A percentile compares a stretch with the other conserved stretches of the same genome.
These are phyloP conservation scores for Annulohypoxylon maeteangense DNA, from an alignment of 495 filamentous ascomycete genomes.

Conservation along the genomic window DNA sequence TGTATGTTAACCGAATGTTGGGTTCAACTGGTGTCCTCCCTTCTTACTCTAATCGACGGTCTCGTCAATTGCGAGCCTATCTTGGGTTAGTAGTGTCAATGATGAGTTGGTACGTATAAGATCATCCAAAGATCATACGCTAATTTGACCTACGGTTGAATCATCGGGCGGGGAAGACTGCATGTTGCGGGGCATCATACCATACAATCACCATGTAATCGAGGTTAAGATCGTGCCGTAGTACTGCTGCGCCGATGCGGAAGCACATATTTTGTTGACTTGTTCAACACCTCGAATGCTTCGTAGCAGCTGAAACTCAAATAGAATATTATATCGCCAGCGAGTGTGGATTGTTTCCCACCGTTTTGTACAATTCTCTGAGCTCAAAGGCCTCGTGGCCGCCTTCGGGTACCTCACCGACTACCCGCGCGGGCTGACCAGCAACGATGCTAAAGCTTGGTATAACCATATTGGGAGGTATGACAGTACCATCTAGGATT, in stretches of 20 bases:
- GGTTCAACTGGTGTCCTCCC: not conserved
- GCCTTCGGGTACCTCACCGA: constrained; percentile 88
- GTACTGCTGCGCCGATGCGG: not conserved
- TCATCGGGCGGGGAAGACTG: not conserved
- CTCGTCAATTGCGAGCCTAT: not conserved
- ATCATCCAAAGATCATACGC: not conserved
- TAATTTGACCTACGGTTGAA: not conserved
- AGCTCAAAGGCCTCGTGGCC: constrained; percentile 69
- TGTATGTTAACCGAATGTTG: not conserved
- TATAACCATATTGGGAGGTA: constrained; percentile 90
- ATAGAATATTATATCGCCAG: constrained; percentile 47
- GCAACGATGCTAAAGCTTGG: constrained; percentile 88
- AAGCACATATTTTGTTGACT: not conserved
- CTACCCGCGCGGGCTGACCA: constrained; percentile 80
- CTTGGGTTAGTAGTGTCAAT: not conserved
- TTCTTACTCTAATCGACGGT: not conserved
- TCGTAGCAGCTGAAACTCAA: not conserved
- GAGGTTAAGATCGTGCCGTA: not conserved
- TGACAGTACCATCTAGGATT: constrained; percentile 82
- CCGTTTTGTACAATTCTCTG: constrained; percentile 63
- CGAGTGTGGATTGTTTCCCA: constrained; percentile 61
- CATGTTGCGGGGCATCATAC: not conserved
- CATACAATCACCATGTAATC: not conserved
- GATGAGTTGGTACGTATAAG: not conserved
- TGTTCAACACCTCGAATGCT: not conserved